Evolutionary conservation across 2,329 filamentous ascomycete genomes (phyloP).

Genomic region (Torrubiella hemipterigena): DNA sequence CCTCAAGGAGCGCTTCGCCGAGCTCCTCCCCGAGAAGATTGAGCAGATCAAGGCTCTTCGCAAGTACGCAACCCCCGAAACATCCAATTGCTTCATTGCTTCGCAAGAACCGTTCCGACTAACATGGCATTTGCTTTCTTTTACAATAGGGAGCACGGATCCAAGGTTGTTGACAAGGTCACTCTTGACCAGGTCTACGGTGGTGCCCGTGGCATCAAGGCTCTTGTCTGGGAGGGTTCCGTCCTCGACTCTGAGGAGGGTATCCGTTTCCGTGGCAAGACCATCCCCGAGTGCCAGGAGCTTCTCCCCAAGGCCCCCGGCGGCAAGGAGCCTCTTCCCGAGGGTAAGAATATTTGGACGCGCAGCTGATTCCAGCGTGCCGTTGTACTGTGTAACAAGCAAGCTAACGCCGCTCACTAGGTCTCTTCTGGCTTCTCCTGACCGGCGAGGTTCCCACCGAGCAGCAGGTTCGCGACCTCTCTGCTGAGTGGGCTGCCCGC

Average conservation of each 20-base stretch:
- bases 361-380: not conserved
- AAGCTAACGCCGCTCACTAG: constrained; percentile 23
- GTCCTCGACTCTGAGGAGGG: constrained; percentile 98
- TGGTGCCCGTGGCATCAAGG: constrained; percentile 98
- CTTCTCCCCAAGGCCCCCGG: constrained; percentile 94
- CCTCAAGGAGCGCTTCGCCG: constrained; percentile 96
- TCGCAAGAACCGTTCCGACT: constrained; percentile 4
- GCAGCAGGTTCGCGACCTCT: constrained; percentile 96
- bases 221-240: constrained; percentile 96
- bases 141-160: constrained; percentile 67
- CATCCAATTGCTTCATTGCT: constrained; percentile 6
- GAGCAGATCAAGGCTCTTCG: constrained; percentile 98
- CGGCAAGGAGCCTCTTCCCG: constrained; percentile 91
- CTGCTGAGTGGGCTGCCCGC: constrained; percentile 96
- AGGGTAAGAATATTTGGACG: constrained; percentile 43
- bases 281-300: constrained; percentile 97
- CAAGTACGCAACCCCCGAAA: constrained; percentile 52
- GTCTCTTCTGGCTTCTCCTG: constrained; percentile 99
- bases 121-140: constrained; percentile 5
- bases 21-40: constrained; percentile 88
- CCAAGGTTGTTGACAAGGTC: constrained; percentile 92
- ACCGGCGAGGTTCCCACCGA: constrained; percentile 96
- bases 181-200: constrained; percentile 99
- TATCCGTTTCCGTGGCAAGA: constrained; percentile 98
- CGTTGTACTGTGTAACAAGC: constrained; percentile 1